Conservation (phyloP, 164 flowering plant species). For the Taxillus chinensis region DNA sequence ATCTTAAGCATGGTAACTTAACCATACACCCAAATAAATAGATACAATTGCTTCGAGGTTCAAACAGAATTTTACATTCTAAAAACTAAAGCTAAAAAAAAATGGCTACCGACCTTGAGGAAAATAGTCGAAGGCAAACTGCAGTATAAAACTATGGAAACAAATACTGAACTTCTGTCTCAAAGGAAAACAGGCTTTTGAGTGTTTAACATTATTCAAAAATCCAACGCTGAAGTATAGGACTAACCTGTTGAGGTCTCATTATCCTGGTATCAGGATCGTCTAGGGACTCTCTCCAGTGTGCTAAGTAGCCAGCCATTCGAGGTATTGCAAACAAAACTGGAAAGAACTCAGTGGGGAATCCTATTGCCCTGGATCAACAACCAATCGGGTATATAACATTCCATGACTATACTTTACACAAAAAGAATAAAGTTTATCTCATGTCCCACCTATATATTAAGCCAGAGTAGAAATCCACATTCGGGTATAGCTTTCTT, state of each 20-base stretch:
- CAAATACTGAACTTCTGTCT: too few relatives aligned
- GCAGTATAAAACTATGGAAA: too few relatives aligned
- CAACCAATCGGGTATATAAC: not conserved
- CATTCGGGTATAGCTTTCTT: slow-evolving; percentile 96
- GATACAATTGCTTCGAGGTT: too few relatives aligned
- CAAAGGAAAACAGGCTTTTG: too few relatives aligned
- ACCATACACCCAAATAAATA: too few relatives aligned
- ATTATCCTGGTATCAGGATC: slow-evolving; percentile 99
- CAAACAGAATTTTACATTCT: too few relatives aligned
- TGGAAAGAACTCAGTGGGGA: slow-evolving; percentile 92
- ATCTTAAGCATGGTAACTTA: too few relatives aligned
- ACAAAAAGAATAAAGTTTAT: not conserved
- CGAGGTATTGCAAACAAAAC: slow-evolving; percentile 96
- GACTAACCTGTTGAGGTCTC: slow-evolving; percentile 87
- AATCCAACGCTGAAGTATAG: too few relatives aligned
- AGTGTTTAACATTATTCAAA: too few relatives aligned
- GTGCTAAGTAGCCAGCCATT: slow-evolving; percentile 95
- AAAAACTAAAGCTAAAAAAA: too few relatives aligned
- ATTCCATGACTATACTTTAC: not conserved
- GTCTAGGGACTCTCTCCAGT: slow-evolving; percentile 96
- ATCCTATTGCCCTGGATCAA: slow-evolving; percentile 86
- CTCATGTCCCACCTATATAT: slow-evolving; percentile 63
- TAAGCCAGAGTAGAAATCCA: slow-evolving; percentile 97
- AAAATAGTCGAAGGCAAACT: too few relatives aligned
- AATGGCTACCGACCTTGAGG: too few relatives aligned